Evolutionary conservation across 768 basidiomycete species (phyloP).

Genomic region (Agrocybe pediades): DNA sequence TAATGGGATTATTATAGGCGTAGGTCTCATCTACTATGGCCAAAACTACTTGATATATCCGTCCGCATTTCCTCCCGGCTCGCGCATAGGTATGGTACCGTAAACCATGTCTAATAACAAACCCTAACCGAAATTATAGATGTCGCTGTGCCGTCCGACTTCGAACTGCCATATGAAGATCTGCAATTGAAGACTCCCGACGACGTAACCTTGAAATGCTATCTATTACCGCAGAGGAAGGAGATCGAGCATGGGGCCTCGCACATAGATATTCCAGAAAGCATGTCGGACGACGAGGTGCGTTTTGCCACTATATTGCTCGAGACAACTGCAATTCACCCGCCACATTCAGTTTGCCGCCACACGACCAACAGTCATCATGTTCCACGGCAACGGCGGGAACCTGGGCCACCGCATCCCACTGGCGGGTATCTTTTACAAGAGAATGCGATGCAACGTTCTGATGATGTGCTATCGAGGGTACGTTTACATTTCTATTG

Average conservation of each 20-base stretch:
- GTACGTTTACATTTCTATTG: conserved; percentile 41
- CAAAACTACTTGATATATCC: conserved; percentile 93
- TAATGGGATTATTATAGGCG: conserved; percentile 40
- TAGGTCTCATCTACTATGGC: conserved; percentile 79
- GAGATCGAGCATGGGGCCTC: conserved; percentile 29
- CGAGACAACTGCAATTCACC: too few relatives aligned
- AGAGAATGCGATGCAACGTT: conserved; percentile 88
- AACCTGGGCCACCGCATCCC: conserved; percentile 91
- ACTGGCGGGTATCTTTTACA: conserved; percentile 78
- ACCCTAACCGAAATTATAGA: conserved; percentile 40
- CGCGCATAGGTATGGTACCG: conserved; percentile 61
- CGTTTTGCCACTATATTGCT: not conserved
- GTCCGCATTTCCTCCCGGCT: conserved; percentile 76
- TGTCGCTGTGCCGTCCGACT: conserved; percentile 71
- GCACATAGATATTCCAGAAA: conserved; percentile 22
- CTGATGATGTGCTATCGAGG: conserved; percentile 94
- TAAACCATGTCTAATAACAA: not conserved
- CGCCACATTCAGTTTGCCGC: conserved; percentile 37
- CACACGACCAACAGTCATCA: conserved; percentile 80
- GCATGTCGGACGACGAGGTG: conserved; percentile 55
- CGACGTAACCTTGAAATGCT: conserved; percentile 70
- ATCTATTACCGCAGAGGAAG: conserved; percentile 69
- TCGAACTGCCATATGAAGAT: conserved; percentile 74
- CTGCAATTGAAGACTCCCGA: conserved; percentile 75
- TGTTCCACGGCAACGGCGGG: conserved; percentile 93